Conservation (phyloP, 1,284 basidiomycete species). For the Meripilus lineatus region DNA sequence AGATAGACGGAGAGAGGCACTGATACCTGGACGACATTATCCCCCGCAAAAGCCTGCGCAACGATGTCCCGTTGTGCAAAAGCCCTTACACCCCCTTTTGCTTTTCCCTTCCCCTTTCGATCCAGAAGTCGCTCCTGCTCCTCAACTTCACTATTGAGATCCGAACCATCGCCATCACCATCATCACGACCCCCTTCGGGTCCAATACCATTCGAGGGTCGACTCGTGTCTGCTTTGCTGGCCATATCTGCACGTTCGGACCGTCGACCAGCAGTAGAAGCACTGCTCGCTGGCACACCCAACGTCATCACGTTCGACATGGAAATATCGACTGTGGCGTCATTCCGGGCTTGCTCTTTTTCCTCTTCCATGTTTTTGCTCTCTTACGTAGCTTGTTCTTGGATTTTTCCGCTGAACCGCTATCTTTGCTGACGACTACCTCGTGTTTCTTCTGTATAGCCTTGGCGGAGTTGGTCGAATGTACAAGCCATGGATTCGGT, state of each 20-base stretch:
- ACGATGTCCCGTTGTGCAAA: conserved; percentile 89
- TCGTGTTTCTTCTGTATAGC: conserved; percentile 62
- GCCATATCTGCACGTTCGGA: conserved; percentile 6
- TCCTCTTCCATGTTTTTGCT: conserved; percentile 48
- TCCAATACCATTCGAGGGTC: conserved; percentile 10
- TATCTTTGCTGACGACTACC: conserved; percentile 60
- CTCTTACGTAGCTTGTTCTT: conserved; percentile 68
- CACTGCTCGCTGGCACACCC: conserved; percentile 12
- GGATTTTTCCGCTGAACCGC: conserved; percentile 55
- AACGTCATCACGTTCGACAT: conserved; percentile 48
- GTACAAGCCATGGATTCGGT: conserved; percentile 71
- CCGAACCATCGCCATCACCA: conserved; percentile 43
- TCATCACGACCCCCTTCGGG: conserved; percentile 5
- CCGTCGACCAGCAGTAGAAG: conserved; percentile 9
- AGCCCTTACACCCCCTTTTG: conserved; percentile 46
- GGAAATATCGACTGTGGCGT: conserved; percentile 76
- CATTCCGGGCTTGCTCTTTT: conserved; percentile 55
- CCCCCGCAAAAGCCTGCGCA: conserved; percentile 92
- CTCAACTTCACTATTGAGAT: conserved; percentile 61
- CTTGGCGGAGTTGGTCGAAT: conserved; percentile 33
- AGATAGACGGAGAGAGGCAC: neutral
- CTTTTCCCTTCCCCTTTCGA: conserved; percentile 37
- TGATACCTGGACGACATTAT: conserved; percentile 83
- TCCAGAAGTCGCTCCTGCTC: conserved; percentile 52
- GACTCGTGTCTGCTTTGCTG: conserved; percentile 7